Percentiles rank a stretch among this genome's conserved stretches.
Conservation (phyloP, 2,329 filamentous ascomycete genomes). For the Plenodomus biglobosus region DNA sequence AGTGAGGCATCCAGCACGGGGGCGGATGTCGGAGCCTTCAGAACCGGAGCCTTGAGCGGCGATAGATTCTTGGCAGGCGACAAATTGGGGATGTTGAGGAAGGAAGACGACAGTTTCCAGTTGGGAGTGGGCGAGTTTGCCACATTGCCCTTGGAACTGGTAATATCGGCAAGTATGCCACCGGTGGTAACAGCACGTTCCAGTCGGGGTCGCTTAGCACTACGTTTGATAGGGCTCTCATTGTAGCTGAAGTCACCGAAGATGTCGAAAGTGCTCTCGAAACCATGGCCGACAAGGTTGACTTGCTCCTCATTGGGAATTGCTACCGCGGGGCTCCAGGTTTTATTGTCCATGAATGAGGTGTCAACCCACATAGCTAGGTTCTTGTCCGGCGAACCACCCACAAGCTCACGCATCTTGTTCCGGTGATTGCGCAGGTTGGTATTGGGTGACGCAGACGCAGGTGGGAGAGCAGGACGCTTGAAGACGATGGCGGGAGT, state of each 20-base stretch:
- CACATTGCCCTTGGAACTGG: slow-evolving; percentile 55
- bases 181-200: slow-evolving; percentile 65
- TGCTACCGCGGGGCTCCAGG: slow-evolving; percentile 68
- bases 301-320: slow-evolving; percentile 61
- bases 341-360: slow-evolving; percentile 45
- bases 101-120: slow-evolving; percentile 40
- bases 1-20: slow-evolving; percentile 24
- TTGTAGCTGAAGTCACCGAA: slow-evolving; percentile 56
- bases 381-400: slow-evolving; percentile 69
- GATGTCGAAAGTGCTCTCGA: slow-evolving; percentile 62
- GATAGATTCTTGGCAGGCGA: slow-evolving; percentile 37
- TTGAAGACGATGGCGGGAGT: slow-evolving; percentile 85
- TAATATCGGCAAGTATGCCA: slow-evolving; percentile 63
- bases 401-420: slow-evolving; percentile 74
- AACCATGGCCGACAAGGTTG: slow-evolving; percentile 52
- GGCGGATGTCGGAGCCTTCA: slow-evolving; percentile 32
- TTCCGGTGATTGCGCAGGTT: slow-evolving; percentile 87
- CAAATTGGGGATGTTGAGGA: slow-evolving; percentile 41
- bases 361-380: slow-evolving; percentile 56
- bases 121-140: slow-evolving; percentile 37
- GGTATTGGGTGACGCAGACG: slow-evolving; percentile 89
- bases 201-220: slow-evolving; percentile 59
- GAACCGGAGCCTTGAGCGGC: slow-evolving; percentile 34
- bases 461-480: slow-evolving; percentile 62
- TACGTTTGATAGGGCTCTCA: slow-evolving; percentile 67